phyloP scores from a whole-genome alignment of 1,284 basidiomycete species.

The Polyporus tsugae region DNA sequence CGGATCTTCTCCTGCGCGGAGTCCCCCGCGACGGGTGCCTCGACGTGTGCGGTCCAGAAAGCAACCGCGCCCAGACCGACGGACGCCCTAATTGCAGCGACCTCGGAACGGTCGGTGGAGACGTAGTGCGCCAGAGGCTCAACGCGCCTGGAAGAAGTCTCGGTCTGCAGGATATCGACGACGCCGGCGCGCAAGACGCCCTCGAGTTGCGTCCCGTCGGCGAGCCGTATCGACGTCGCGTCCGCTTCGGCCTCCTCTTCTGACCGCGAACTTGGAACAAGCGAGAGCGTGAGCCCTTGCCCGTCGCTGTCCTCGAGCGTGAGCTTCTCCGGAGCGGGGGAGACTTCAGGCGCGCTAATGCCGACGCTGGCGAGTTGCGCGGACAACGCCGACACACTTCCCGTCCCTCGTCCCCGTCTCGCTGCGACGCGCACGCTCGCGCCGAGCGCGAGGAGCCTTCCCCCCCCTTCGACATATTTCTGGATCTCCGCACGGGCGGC shows the following conservation, averaged over 20 bases:
- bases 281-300: slow-evolving; percentile 26
- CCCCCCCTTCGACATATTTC: slow-evolving; percentile 74
- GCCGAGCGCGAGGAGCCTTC: slow-evolving; percentile 48
- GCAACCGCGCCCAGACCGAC: slow-evolving; percentile 65
- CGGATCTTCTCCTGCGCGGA: slow-evolving; percentile 46
- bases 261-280: slow-evolving; percentile 39
- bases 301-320: slow-evolving; percentile 22
- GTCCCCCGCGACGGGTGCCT: slow-evolving; percentile 56
- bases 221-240: neutral
- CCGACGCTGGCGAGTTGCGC: too few relatives aligned
- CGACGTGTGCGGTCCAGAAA: slow-evolving; percentile 71
- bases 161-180: slow-evolving; percentile 40
- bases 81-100: slow-evolving; percentile 59
- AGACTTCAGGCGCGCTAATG: too few relatives aligned
- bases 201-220: slow-evolving; percentile 9
- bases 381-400: too few relatives aligned
- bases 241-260: neutral
- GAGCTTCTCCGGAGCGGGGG: slow-evolving; percentile 3
- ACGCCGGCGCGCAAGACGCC: slow-evolving; percentile 40
- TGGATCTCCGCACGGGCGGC: slow-evolving; percentile 63
- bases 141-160: slow-evolving; percentile 29
- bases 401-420: neutral
- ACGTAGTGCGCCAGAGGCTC: slow-evolving; percentile 47
- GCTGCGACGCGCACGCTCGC: slow-evolving; percentile 38
- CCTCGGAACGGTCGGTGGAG: slow-evolving; percentile 34